Conservation (phyloP, 2,329 filamentous ascomycete genomes). For the Penicillium brevicompactum region DNA sequence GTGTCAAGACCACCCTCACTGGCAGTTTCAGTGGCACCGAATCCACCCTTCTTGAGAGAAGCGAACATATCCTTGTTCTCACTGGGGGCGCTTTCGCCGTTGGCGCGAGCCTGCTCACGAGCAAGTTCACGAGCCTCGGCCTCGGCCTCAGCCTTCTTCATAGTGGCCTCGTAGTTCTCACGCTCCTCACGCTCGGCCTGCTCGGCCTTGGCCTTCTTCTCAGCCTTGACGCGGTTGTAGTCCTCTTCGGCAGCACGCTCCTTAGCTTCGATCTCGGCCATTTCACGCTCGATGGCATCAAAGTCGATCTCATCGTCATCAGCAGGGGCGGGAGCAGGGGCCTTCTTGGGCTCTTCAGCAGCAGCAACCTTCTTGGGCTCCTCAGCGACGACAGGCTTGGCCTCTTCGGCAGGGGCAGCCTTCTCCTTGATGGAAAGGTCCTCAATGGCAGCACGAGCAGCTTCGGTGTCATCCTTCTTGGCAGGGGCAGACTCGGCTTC, state of each 20-base stretch:
- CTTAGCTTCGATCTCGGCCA: constrained; percentile 51
- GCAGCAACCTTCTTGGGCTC: constrained; percentile 23
- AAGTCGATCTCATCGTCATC: constrained; percentile 49
- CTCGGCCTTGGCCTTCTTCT: constrained; percentile 62
- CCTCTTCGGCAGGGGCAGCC: constrained; percentile 25
- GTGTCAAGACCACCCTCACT: constrained; percentile 51
- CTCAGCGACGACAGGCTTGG: constrained; percentile 26
- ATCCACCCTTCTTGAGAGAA: constrained; percentile 47
- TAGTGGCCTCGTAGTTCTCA: constrained; percentile 48
- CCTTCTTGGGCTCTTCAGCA: constrained; percentile 17
- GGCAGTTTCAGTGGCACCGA: constrained; percentile 37
- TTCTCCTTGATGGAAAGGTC: constrained; percentile 35
- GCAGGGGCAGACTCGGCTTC: constrained; percentile 45
- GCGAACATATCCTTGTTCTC: constrained; percentile 42
- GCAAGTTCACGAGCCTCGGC: constrained; percentile 51
- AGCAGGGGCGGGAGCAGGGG: constrained; percentile 28
- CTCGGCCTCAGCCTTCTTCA: constrained; percentile 52
- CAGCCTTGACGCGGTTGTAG: constrained; percentile 72
- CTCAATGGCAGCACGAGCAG: constrained; percentile 35
- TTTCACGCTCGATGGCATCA: constrained; percentile 50
- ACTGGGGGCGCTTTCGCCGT: constrained; percentile 35
- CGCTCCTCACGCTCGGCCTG: constrained; percentile 50
- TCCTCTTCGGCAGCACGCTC: constrained; percentile 48
- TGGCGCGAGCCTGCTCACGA: constrained; percentile 38
- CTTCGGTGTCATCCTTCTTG: constrained; percentile 38